A percentile compares a stretch with the other conserved stretches of the same genome.
Evolutionary conservation across 768 basidiomycete species (phyloP).

Genomic region (Coprinellus aureogranulatus): DNA sequence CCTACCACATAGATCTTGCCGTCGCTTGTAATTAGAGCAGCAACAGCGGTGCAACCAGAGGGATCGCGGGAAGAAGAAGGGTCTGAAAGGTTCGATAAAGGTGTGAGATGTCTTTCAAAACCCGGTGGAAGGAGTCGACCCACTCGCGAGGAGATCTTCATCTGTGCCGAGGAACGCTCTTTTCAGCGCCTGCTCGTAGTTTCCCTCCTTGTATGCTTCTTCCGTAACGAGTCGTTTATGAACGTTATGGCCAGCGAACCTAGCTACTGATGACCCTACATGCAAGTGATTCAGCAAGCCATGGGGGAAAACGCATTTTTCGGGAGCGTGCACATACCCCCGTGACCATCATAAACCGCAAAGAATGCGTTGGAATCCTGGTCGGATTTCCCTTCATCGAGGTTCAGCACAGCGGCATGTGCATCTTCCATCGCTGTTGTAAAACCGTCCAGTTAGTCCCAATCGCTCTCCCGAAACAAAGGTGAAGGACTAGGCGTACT

Average conservation of each 20-base stretch:
- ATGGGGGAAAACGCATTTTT: constrained; percentile 1
- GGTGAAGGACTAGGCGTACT: constrained; percentile 55
- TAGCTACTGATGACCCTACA: constrained; percentile 78
- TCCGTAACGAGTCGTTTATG: constrained; percentile 75
- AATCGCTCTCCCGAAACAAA: neutral
- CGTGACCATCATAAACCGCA: constrained; percentile 97
- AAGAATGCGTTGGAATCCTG: constrained; percentile 74
- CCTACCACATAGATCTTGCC: constrained; percentile 77
- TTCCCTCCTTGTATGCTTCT: constrained; percentile 63
- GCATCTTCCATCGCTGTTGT: constrained; percentile 94
- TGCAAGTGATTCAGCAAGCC: constrained; percentile 12
- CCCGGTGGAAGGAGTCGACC: constrained; percentile 2
- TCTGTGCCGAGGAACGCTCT: constrained; percentile 90
- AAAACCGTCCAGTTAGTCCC: constrained; percentile 11
- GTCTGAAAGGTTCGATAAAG: constrained; percentile 43
- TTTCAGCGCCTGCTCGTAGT: constrained; percentile 80
- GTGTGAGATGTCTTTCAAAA: constrained; percentile 13
- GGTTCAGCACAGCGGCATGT: constrained; percentile 70
- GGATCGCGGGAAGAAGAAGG: constrained; percentile 86
- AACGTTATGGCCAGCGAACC: constrained; percentile 81
- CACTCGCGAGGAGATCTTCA: constrained; percentile 78
- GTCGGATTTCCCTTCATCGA: constrained; percentile 47
- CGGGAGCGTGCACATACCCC: constrained; percentile 54
- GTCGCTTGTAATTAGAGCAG: constrained; percentile 78
- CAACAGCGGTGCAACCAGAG: constrained; percentile 95